Evolutionary conservation across 176 grass and related monocot species (phyloP), one percentile per base, ranked within the genome.

Genomic region (Chrysopogon serrulatus): DNA sequence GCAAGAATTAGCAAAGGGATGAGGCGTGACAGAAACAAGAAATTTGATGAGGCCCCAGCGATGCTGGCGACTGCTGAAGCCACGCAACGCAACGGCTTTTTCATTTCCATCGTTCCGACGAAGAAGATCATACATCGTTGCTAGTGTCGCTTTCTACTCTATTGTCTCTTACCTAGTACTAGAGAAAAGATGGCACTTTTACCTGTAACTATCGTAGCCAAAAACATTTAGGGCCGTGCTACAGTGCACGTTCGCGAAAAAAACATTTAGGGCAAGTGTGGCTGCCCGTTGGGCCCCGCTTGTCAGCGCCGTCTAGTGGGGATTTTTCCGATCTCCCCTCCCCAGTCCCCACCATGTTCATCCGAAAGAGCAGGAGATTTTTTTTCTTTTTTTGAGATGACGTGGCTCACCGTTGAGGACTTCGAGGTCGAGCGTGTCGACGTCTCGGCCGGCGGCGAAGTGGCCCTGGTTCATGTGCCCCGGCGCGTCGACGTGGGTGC

Each of bases 401-500:
- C 4, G 30, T 6, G 5, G 10, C 76, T 71, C 13, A 96, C 91
- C 91, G 71, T 93, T 96, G 80, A 96, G 90, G 77, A 89, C 80
- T 1, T 91, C 76, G 65, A 96, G 90, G 76, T 93, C 94, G 74
- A 96, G 94, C 9, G 81, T 85, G 81, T 96, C 94, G 39, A 96
- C 82, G 76, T 96, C 94, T 41, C 85, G 86, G 40, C 94, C 88
- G 45, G 86, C 88, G 42, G 76, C 91, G 70, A 89, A 96, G 57
- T 92, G 80, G 27, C 4, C 79, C 75, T 89, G 85, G 76, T 82
- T 91, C 4, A 84, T 84, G 76, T 94, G 92, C 0, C 92, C 83
- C 43, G 92, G 92, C 78, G 86, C 87, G 86, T 97, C 87, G 65
- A 97, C 85, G 86, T 94, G 91, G 48, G 94, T 97, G 37, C 91